phyloP scores from a whole-genome alignment of 352 stramenopile genomes.

The Globisporangium barbulae region DNA sequence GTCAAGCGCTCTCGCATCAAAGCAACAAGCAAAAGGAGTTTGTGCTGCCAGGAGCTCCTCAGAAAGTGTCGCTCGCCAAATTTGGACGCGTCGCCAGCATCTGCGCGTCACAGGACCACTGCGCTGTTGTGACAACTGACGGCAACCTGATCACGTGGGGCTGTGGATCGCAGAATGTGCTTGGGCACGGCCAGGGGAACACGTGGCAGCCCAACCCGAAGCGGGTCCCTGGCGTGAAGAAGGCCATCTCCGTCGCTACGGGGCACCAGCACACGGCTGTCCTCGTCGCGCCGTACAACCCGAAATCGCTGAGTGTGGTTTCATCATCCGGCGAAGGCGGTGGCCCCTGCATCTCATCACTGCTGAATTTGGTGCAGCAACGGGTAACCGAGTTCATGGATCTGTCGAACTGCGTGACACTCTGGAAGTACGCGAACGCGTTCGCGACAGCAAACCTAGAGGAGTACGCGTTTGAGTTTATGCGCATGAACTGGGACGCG shows the following conservation, averaged over 20 bases:
- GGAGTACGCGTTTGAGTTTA: constrained; percentile 53
- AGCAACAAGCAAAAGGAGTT: constrained; percentile 16
- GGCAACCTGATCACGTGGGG: constrained; percentile 79
- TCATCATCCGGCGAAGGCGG: neutral
- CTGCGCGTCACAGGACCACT: constrained; percentile 74
- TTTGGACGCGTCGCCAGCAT: constrained; percentile 53
- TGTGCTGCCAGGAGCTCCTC: constrained; percentile 36
- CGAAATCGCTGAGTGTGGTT: neutral
- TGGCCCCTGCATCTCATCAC: constrained; percentile 10
- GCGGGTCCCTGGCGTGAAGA: constrained; percentile 68
- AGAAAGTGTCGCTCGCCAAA: constrained; percentile 36
- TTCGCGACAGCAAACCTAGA: constrained; percentile 44
- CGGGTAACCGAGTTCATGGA: constrained; percentile 51
- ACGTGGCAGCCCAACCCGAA: constrained; percentile 82
- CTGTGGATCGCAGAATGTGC: constrained; percentile 58
- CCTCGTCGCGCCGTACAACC: constrained; percentile 50
- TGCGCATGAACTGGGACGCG: constrained; percentile 71
- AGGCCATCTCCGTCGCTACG: constrained; percentile 56
- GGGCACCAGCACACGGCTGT: constrained; percentile 77
- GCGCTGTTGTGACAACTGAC: constrained; percentile 57
- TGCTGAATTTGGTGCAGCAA: constrained; percentile 44
- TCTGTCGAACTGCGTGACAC: constrained; percentile 49
- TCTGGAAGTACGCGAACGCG: constrained; percentile 60
- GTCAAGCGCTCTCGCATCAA: constrained; percentile 53
- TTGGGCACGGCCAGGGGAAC: constrained; percentile 67